phyloP scores from a whole-genome alignment of 148 eudicot genomes.

The Pouteria glomerata region DNA sequence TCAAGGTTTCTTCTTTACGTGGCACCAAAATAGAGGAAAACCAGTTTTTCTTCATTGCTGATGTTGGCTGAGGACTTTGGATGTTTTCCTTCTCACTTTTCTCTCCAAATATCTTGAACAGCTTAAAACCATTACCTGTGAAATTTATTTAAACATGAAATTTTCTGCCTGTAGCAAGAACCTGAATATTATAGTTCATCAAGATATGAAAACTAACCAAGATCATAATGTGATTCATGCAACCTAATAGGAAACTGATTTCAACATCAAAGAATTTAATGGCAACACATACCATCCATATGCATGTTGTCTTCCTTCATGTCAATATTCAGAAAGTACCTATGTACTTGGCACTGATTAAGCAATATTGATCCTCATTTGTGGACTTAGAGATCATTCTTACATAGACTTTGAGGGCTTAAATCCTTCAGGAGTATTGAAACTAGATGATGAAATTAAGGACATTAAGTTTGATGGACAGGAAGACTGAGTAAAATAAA shows the following conservation, averaged over 20 bases:
- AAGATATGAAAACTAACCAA: background rate
- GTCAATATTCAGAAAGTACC: background rate
- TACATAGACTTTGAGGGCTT: background rate
- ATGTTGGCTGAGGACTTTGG: conserved; percentile 16
- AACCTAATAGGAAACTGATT: background rate
- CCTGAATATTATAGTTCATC: background rate
- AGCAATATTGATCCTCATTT: background rate
- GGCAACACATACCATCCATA: background rate
- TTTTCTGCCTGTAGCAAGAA: background rate
- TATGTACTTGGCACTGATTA: background rate
- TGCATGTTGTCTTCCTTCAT: background rate
- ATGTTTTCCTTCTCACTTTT: conserved; percentile 20
- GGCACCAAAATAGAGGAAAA: conserved; percentile 26
- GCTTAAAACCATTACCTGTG: conserved; percentile 37
- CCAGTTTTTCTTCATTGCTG: conserved; percentile 32
- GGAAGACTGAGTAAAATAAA: background rate
- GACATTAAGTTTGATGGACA: background rate
- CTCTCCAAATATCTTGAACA: conserved; percentile 32
- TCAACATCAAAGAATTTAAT: background rate
- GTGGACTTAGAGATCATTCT: background rate
- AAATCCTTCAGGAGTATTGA: background rate
- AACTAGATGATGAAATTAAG: background rate
- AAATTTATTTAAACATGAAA: background rate
- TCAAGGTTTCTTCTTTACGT: conserved; percentile 6
- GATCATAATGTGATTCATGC: background rate